Base-by-base conservation (phyloP, 2,329 filamentous ascomycete species). In the Furcasterigmium sp. region DNA sequence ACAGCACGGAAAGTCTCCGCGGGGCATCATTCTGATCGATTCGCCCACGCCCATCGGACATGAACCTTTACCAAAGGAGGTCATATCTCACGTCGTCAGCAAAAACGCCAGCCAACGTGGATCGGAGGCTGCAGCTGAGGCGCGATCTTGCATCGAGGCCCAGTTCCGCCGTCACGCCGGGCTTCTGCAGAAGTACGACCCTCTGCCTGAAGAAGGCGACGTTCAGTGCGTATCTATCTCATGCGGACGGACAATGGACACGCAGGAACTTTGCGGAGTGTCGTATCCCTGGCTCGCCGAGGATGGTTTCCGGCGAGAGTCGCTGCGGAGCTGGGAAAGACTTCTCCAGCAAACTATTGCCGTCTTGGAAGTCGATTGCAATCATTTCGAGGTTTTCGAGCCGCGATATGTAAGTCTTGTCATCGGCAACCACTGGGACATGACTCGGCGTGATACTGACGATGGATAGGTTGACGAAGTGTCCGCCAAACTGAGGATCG, bases 41-140 rank as follows among this genome's bases (percentile, higher is more conserved):
- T 65, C 67, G 0, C 70, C 70, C 0, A 61, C 61, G 46, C 69
- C 69, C 1, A 56, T 68, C 37, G 61, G 65, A 19, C 63, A 78
- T 8, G 64, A 75, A 49, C 68, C 67, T 26, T 65, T 76, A 3
- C 74, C 75, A 2, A 26, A 30, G 3, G 48, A 48, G 20, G 47
- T 55, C 13, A 49, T 55, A n/a, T 34, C 30, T 14, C 30, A 34
- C n/a, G 30, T 34, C 30, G 30, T 34, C 30, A 17, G 30, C 15
- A 26, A 26, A 11, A 7, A 26, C 23, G 7, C 23, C 7, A 26
- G 11, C 11, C 23, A 26, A 26, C 23, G 23, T 26, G 23, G 11
- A 26, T 26, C 23, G 11, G 30, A 14, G 13, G 30, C 30, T n/a
- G 30, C 30, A n/a, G 15, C 13, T 7, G 7, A 34, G 14, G 30